Conservation (phyloP, 768 basidiomycete species). For the Rubroboletus pulcherrimus region DNA sequence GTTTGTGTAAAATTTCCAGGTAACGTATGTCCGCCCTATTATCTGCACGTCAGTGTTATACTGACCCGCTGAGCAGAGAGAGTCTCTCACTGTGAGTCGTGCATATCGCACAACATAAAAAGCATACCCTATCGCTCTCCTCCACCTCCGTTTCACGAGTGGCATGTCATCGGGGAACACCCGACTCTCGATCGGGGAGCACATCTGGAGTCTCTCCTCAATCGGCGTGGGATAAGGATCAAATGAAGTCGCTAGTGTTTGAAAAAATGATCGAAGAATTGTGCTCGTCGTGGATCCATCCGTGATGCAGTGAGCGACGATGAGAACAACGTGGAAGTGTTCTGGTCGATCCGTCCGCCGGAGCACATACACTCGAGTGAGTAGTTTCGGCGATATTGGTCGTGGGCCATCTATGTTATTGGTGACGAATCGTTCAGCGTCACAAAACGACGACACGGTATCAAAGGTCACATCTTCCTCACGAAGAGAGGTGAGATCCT, state of each 20-base stretch:
- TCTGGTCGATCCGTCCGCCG: constrained; percentile 36
- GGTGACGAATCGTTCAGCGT: constrained; percentile 33
- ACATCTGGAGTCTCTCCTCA: neutral
- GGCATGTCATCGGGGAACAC: neutral
- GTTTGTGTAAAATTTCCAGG: neutral
- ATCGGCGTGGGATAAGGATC: neutral
- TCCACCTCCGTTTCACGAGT: neutral
- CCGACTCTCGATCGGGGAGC: neutral
- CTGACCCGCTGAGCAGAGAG: neutral
- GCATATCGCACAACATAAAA: neutral
- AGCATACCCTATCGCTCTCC: neutral
- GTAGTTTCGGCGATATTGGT: constrained; percentile 4
- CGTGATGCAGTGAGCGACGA: constrained; percentile 38
- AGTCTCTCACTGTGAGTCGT: neutral
- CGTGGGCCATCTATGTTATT: constrained; percentile 32
- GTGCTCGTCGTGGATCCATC: neutral
- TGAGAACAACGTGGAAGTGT: constrained; percentile 41
- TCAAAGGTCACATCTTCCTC: constrained; percentile 37
- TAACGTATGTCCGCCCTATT: neutral
- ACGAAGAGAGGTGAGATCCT: constrained; percentile 20
- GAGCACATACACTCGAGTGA: constrained; percentile 42
- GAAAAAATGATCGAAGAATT: constrained; percentile 1
- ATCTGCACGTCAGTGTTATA: neutral
- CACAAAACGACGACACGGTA: constrained; percentile 34
- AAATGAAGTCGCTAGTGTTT: constrained; percentile 1